phyloP scores from a whole-genome alignment of 495 filamentous ascomycete genomes.

The Aspergillus homomorphus region DNA sequence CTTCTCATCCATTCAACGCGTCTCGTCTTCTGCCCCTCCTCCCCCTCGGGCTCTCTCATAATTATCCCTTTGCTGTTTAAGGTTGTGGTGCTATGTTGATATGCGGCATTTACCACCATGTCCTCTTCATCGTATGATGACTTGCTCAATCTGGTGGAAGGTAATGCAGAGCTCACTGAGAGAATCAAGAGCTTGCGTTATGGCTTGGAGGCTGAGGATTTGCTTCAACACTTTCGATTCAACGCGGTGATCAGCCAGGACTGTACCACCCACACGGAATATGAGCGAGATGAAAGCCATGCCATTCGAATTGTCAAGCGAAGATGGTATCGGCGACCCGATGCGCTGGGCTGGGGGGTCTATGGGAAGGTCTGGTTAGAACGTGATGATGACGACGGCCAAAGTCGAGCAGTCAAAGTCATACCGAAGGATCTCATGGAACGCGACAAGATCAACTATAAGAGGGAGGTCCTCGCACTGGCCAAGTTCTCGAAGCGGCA shows the following conservation, averaged over 20 bases:
- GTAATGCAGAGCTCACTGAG: not conserved
- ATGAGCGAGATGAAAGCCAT: not conserved
- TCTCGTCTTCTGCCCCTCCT: too few relatives aligned
- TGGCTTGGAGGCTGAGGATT: not conserved
- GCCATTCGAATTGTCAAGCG: not conserved
- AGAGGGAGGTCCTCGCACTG: constrained; percentile 1
- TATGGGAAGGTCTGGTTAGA: not conserved
- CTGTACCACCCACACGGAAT: not conserved
- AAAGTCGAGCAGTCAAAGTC: not conserved
- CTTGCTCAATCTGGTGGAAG: not conserved
- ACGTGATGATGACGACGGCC: not conserved
- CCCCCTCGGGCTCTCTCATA: too few relatives aligned
- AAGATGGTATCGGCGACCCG: not conserved
- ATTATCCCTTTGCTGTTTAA: too few relatives aligned
- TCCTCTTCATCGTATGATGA: too few relatives aligned
- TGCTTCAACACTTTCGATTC: not conserved
- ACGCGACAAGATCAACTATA: not conserved
- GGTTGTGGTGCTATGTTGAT: too few relatives aligned
- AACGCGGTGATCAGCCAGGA: not conserved
- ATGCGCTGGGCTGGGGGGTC: not conserved
- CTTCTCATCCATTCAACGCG: too few relatives aligned
- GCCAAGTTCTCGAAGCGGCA: constrained; percentile 2
- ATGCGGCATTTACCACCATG: too few relatives aligned
- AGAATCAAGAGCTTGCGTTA: not conserved
- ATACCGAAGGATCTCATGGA: not conserved